Conservation (phyloP, 352 stramenopile genomes). For the Globisporangium solare region DNA sequence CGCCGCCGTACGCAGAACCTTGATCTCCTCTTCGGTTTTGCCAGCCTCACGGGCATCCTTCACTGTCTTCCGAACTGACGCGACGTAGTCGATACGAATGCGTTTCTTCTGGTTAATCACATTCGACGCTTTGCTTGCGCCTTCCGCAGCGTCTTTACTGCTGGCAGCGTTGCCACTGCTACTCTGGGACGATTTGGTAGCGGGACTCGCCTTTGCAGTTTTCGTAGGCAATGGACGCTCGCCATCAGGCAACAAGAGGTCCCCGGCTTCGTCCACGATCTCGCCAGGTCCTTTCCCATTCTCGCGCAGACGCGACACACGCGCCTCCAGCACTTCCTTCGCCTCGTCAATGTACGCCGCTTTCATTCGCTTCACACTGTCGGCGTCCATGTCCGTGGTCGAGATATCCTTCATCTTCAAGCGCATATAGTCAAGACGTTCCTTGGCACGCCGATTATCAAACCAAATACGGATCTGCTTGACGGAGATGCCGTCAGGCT, state of each 20-base stretch:
- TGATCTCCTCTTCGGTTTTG: constrained; percentile 77
- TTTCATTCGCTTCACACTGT: constrained; percentile 87
- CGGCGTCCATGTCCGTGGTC: constrained; percentile 75
- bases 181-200: constrained; percentile 19
- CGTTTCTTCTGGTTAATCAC: constrained; percentile 61
- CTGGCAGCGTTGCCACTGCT: neutral
- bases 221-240: constrained; percentile 42
- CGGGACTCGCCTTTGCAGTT: constrained; percentile 27
- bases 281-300: constrained; percentile 61
- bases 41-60: constrained; percentile 72
- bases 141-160: constrained; percentile 21
- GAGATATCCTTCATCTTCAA: constrained; percentile 89
- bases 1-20: constrained; percentile 52
- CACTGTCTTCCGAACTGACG: constrained; percentile 74
- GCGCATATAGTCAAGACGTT: constrained; percentile 85
- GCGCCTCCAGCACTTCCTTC: constrained; percentile 82
- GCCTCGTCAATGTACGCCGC: constrained; percentile 85
- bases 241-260: constrained; percentile 47
- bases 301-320: constrained; percentile 75
- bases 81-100: constrained; percentile 84
- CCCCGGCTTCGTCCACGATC: constrained; percentile 80
- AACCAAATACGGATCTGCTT: constrained; percentile 90
- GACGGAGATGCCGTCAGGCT: constrained; percentile 81
- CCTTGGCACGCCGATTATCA: constrained; percentile 81
- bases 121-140: constrained; percentile 9